Evolutionary conservation across 495 filamentous ascomycete genomes (phyloP).

Genomic region (Hypoxylon fragiforme): DNA sequence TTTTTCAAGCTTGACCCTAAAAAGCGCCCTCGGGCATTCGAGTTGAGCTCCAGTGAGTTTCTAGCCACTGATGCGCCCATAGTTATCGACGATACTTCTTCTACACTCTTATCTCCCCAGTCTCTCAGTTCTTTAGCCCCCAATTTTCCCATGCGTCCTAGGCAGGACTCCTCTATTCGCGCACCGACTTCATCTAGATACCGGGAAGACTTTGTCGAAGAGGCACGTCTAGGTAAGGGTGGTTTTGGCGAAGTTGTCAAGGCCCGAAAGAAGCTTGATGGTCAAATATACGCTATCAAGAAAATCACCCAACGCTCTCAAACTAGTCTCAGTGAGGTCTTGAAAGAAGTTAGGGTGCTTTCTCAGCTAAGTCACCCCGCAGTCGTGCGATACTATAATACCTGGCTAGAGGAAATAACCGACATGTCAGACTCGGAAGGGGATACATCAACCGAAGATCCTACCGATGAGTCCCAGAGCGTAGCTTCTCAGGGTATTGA

Average conservation of each 20-base stretch:
- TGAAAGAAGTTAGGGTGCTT: constrained; percentile 89
- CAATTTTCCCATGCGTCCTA: constrained; percentile 42
- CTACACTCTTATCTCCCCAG: constrained; percentile 36
- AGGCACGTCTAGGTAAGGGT: constrained; percentile 85
- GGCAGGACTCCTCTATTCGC: constrained; percentile 55
- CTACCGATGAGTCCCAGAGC: constrained; percentile 39
- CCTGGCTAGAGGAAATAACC: constrained; percentile 79
- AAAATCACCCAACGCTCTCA: constrained; percentile 86
- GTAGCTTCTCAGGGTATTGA: constrained; percentile 52
- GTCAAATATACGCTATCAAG: constrained; percentile 92
- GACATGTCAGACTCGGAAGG: constrained; percentile 61
- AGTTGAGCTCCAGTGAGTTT: constrained; percentile 87
- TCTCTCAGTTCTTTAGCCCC: constrained; percentile 46
- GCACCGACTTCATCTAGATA: constrained; percentile 67
- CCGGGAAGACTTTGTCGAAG: constrained; percentile 83
- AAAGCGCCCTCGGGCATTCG: constrained; percentile 85
- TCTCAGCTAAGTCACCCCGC: constrained; percentile 93
- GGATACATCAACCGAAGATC: constrained; percentile 61
- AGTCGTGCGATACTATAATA: constrained; percentile 93
- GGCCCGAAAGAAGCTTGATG: constrained; percentile 90
- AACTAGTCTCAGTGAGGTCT: constrained; percentile 76
- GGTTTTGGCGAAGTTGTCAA: constrained; percentile 98
- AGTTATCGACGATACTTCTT: constrained; percentile 46
- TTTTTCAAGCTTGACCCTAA: constrained; percentile 82
- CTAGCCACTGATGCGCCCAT: constrained; percentile 64